Evolutionary conservation across 2,329 filamentous ascomycete species (phyloP).

Genomic region (Dactylellina sp.): DNA sequence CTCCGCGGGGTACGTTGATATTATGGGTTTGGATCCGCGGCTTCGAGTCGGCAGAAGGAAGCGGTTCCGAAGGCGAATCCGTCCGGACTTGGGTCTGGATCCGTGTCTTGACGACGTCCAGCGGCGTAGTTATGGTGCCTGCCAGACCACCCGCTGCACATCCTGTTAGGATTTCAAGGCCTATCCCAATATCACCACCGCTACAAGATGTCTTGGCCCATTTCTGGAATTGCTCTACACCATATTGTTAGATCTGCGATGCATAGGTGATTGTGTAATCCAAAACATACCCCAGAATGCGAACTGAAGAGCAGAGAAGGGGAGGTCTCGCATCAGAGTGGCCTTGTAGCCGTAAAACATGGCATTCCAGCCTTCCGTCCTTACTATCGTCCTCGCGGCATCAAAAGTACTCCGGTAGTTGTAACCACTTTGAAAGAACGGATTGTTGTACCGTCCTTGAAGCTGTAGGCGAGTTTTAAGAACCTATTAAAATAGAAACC

Average conservation of each 20-base stretch:
- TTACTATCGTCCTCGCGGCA: conserved; percentile 85
- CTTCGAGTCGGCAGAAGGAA: conserved; percentile 53
- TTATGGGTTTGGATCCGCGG: conserved; percentile 58
- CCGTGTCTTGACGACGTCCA: conserved; percentile 96
- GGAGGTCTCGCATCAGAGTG: conserved; percentile 91
- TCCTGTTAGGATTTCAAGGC: conserved; percentile 87
- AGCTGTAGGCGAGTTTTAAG: conserved; percentile 96
- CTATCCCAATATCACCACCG: conserved; percentile 84
- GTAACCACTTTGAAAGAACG: conserved; percentile 91
- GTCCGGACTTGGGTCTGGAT: conserved; percentile 89
- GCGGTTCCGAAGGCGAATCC: conserved; percentile 62
- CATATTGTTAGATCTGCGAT: background rate
- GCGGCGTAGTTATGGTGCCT: conserved; percentile 91
- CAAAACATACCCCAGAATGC: conserved; percentile 77
- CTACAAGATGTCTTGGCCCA: conserved; percentile 79
- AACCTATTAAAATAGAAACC: conserved; percentile 67
- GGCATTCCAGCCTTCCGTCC: conserved; percentile 82
- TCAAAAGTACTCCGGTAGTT: conserved; percentile 90
- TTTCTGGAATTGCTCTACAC: conserved; percentile 81
- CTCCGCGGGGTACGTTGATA: conserved; percentile 53
- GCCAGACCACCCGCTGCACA: conserved; percentile 91
- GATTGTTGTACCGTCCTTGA: conserved; percentile 94
- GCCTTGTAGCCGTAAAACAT: conserved; percentile 98
- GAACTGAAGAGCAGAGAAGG: conserved; percentile 96
- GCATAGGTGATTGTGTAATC: background rate